Evolutionary conservation across 768 basidiomycete genomes (phyloP).

Genomic region (Kwoniella europaea): DNA sequence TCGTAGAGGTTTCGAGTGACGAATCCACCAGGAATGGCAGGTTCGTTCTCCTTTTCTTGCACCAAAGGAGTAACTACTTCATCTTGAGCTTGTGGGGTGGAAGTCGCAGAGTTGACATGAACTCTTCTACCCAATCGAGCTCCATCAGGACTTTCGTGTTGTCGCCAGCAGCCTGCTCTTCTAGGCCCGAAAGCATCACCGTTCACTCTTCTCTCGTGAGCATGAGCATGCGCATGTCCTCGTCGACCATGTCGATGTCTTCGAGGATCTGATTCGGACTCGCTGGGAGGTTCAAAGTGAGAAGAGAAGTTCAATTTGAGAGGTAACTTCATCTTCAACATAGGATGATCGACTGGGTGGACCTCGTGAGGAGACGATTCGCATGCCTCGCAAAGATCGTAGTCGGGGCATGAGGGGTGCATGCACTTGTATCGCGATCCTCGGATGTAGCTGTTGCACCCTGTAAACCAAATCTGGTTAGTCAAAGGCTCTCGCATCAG

Average conservation of each 20-base stretch:
- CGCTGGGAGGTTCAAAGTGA: constrained; percentile 19
- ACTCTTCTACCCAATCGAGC: constrained; percentile 9
- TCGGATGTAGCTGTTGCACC: constrained; percentile 44
- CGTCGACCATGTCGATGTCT: constrained; percentile 11
- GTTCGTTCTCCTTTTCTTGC: constrained; percentile 6
- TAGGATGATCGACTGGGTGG: constrained; percentile 53
- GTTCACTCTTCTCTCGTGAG: constrained; percentile 13
- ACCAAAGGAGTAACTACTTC: background rate
- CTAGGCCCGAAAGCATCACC: constrained; percentile 30
- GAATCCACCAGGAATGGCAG: constrained; percentile 32
- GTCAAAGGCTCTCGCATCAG: background rate
- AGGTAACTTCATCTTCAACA: constrained; percentile 56
- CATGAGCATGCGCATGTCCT: constrained; percentile 15
- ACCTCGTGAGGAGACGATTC: constrained; percentile 46
- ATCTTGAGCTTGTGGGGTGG: background rate
- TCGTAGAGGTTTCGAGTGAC: constrained; percentile 20
- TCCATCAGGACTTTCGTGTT: constrained; percentile 18
- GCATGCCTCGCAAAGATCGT: constrained; percentile 57
- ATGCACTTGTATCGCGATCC: constrained; percentile 57
- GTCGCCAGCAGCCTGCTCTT: constrained; percentile 25
- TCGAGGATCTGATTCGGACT: constrained; percentile 1
- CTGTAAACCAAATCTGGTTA: constrained; percentile 16
- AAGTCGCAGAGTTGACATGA: constrained; percentile 4
- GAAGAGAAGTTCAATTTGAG: constrained; percentile 32
- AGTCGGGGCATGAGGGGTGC: constrained; percentile 58